A percentile compares a stretch with the other conserved stretches of the same genome.
Evolutionary conservation across 1,139 yeast genomes (phyloP).

Genomic region (Nakaseomyces glabratus): DNA sequence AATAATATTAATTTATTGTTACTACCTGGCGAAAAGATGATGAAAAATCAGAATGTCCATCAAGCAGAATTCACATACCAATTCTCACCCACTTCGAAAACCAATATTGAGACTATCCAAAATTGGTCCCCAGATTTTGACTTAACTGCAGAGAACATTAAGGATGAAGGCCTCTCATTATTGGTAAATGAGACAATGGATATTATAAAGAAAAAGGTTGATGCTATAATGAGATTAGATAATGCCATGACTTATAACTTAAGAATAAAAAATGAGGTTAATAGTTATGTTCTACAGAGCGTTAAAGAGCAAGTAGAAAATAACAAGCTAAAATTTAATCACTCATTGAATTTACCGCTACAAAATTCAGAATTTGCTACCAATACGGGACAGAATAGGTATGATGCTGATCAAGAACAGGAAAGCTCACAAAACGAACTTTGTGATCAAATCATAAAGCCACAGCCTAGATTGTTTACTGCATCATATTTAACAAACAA

Average conservation of each 20-base stretch:
- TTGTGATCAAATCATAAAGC: constrained; percentile 19
- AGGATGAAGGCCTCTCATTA: constrained; percentile 55
- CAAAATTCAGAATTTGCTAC: constrained; percentile 3
- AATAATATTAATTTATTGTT: constrained; percentile 2
- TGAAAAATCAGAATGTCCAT: not conserved
- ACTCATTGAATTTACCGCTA: constrained; percentile 5
- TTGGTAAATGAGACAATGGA: constrained; percentile 61
- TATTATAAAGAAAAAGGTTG: constrained; percentile 58
- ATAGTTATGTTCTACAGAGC: constrained; percentile 54
- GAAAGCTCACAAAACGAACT: constrained; percentile 9
- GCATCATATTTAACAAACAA: constrained; percentile 37
- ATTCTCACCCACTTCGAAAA: constrained; percentile 67
- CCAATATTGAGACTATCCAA: constrained; percentile 48
- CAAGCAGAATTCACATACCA: constrained; percentile 21
- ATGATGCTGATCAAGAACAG: not conserved
- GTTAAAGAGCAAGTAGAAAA: constrained; percentile 56
- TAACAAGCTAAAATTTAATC: constrained; percentile 30
- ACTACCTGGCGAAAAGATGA: constrained; percentile 1
- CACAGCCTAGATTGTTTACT: constrained; percentile 31
- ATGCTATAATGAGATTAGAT: constrained; percentile 64
- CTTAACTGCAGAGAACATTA: constrained; percentile 18
- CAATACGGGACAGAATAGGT: not conserved
- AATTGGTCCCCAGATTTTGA: constrained; percentile 35
- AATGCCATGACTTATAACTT: constrained; percentile 74
- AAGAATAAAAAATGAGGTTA: constrained; percentile 74